A percentile compares a stretch with the other conserved stretches of the same genome.
phyloP scores from a whole-genome alignment of 176 grass and related monocot genomes.

The Oryza australiensis region DNA sequence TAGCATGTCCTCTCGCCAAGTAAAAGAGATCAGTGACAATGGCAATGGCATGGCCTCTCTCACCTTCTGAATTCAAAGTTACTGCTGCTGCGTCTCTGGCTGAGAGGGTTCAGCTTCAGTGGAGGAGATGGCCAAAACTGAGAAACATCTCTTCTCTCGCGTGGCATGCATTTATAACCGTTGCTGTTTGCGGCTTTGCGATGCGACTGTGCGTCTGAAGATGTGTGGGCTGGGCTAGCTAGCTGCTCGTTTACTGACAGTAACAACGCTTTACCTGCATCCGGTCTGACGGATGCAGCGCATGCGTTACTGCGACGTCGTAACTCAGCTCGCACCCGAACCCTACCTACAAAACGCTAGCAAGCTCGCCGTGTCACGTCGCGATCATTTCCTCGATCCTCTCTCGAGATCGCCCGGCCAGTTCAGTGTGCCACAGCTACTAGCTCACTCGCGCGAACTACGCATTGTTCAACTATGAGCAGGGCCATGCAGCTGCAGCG shows the following conservation, averaged over 20 bases:
- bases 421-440: not conserved
- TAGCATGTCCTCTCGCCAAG: slow-evolving; percentile 25
- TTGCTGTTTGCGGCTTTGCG: not conserved
- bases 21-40: slow-evolving; percentile 4
- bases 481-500: not conserved
- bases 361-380: slow-evolving; percentile 10
- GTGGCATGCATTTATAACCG: not conserved
- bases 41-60: not conserved
- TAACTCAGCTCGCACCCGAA: not conserved
- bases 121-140: not conserved
- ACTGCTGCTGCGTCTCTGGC: not conserved
- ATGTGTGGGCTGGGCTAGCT: not conserved
- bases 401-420: not conserved
- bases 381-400: not conserved
- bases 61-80: not conserved
- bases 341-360: slow-evolving; percentile 35
- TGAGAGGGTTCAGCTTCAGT: not conserved
- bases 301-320: slow-evolving; percentile 25
- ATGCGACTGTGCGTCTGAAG: not conserved
- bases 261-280: slow-evolving; percentile 16
- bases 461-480: slow-evolving; percentile 20
- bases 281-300: not conserved
- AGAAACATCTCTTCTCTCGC: not conserved
- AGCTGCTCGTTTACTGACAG: not conserved
- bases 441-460: not conserved